Evolutionary conservation across 305 asterid species (phyloP), one percentile per base, ranked within the genome.

Genomic region (Fraxinus velutina): DNA sequence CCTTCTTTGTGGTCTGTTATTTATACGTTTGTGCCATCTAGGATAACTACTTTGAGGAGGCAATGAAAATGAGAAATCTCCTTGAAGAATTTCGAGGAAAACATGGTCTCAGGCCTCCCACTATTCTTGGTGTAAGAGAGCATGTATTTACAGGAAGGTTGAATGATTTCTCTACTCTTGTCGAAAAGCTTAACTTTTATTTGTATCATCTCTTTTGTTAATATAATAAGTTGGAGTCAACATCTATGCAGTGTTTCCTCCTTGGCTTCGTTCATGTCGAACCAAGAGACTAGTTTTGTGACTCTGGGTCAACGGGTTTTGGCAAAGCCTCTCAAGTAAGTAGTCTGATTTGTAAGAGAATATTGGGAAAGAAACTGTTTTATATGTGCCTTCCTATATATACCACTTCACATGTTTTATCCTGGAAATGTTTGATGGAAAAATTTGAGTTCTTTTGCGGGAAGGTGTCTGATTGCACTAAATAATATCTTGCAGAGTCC

Each of bases 31-130:
- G 36, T 88, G 79, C 81, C 30, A 78, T 87, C 75, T 88, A 96
- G 98, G 99, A 96, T 83, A 96, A 94, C 91, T 96, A 96, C 92
- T 97, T 96, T 83, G 99, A 96, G 89, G 99, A 96, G 88, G 99
- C 99, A 78, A 91, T 96, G 92, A 96, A 96, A 89, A 89, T 96
- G 94, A 90, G 99, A 86, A 96, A 96, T 86, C 95, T 96, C 73
- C 98, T 96, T 24, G 97, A 93, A 86, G 99, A 96, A 89, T 96
- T 96, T 87, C 88, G 89, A 29, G 95, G 90, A 88, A 86, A 91
- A 79, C 99, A 96, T 86, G 99, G 99, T 82, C 93, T 96, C 77
- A 92, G 98, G 77, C 90, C 98, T 78, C 99, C 99, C 66, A 96
- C 98, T 78, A 96, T 96, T 84, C 98, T 96, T 85, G 99, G 99